phyloP scores from a whole-genome alignment of 1,139 yeast species.

The Magnusiomyces tetraspermus region DNA sequence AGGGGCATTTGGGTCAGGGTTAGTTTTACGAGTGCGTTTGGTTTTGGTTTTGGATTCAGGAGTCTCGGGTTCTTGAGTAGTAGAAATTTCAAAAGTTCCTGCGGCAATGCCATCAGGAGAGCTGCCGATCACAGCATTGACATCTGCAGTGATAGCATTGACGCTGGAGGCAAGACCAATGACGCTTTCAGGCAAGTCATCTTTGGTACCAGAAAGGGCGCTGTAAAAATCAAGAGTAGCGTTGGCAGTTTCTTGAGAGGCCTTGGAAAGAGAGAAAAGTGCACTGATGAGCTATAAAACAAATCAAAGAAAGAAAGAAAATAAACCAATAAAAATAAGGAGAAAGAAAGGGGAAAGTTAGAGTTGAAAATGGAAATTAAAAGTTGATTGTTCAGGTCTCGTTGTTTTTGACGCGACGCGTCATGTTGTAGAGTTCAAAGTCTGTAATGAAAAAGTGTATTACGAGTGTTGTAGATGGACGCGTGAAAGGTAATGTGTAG shows the following conservation, averaged over 20 bases:
- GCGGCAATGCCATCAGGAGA: constrained; percentile 10
- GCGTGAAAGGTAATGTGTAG: too few species aligned
- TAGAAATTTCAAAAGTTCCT: background rate
- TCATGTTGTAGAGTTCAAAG: background rate
- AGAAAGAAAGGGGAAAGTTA: too few species aligned
- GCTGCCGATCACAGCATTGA: constrained; percentile 10
- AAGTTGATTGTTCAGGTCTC: too few species aligned
- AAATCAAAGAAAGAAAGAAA: too few species aligned
- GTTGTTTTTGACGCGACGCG: too few species aligned
- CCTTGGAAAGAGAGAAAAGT: constrained; percentile 67
- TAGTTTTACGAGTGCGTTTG: constrained; percentile 34
- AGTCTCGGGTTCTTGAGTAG: background rate
- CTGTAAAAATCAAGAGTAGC: constrained; percentile 71
- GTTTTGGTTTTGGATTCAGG: constrained; percentile 28
- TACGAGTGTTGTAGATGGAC: background rate
- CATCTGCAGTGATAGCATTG: constrained; percentile 21
- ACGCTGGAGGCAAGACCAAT: constrained; percentile 27
- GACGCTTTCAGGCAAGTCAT: constrained; percentile 6
- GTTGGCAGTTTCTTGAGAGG: constrained; percentile 70
- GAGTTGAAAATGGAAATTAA: too few species aligned
- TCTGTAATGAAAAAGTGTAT: background rate
- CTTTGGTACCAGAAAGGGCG: constrained; percentile 19
- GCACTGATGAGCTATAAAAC: constrained; percentile 52
- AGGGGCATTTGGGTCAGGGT: constrained; percentile 42
- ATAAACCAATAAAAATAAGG: too few species aligned